A percentile compares a stretch with the other conserved stretches of the same genome.
Evolutionary conservation across 768 basidiomycete genomes (phyloP).

Genomic region (Suillus luteus): DNA sequence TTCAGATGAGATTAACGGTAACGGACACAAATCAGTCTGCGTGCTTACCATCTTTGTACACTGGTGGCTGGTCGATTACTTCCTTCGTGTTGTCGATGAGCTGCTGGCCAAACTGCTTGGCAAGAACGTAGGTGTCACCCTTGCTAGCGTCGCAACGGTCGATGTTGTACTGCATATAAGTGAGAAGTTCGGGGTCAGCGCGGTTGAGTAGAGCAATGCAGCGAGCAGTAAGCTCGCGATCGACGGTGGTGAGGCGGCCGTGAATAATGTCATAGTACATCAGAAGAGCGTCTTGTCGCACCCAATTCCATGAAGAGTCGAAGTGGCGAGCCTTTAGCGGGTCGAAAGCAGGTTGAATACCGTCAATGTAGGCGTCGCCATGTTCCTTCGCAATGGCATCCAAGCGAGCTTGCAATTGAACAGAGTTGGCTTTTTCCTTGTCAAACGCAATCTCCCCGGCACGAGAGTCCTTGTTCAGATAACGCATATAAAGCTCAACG

Average conservation of each 20-base stretch:
- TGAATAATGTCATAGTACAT: constrained; percentile 99
- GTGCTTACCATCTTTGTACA: constrained; percentile 90
- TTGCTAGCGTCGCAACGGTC: constrained; percentile 75
- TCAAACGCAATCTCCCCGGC: constrained; percentile 90
- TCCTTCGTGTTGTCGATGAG: constrained; percentile 92
- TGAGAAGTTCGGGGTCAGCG: constrained; percentile 87
- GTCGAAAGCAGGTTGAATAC: constrained; percentile 94
- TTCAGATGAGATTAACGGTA: constrained; percentile 11
- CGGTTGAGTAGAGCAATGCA: constrained; percentile 98
- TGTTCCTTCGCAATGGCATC: constrained; percentile 91
- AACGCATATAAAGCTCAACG: constrained; percentile 95
- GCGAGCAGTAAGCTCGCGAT: constrained; percentile 94
- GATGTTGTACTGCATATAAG: constrained; percentile 96
- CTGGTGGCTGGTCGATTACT: constrained; percentile 78
- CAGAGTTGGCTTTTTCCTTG: constrained; percentile 73
- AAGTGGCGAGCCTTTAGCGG: constrained; percentile 96
- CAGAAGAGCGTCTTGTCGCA: constrained; percentile 90
- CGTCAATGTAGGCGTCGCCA: constrained; percentile 90
- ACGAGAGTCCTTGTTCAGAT: constrained; percentile 91
- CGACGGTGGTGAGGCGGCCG: constrained; percentile 90
- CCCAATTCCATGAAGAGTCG: constrained; percentile 99
- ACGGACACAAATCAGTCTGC: not conserved
- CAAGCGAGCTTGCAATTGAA: constrained; percentile 78
- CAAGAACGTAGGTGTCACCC: constrained; percentile 92
- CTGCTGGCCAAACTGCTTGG: constrained; percentile 95